These are phyloP conservation scores for Coccomyxa sp. DNA, from an alignment of 139 green algal species.

Conservation along the genomic window DNA sequence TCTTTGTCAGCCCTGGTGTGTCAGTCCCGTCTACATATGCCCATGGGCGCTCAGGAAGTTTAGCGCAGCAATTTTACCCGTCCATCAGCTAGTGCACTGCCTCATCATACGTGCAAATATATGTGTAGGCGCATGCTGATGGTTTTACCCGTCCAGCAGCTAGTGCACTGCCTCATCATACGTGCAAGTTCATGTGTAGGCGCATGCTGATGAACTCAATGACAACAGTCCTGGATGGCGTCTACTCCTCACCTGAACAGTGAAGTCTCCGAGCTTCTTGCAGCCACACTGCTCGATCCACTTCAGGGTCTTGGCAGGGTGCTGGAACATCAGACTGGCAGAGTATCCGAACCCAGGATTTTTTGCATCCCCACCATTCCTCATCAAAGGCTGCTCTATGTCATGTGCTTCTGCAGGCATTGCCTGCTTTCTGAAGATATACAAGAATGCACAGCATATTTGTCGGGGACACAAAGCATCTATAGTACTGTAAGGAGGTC, in stretches of 20 bases:
- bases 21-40: no score
- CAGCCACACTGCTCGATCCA: background rate
- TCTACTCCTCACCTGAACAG: background rate
- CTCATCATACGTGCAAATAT: background rate
- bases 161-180: background rate
- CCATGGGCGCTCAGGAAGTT: no score
- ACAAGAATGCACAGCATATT: no score
- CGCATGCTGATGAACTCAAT: background rate
- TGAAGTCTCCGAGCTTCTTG: slow-evolving; percentile 3
- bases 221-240: background rate
- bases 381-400: background rate
- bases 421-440: no score
- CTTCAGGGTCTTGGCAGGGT: background rate
- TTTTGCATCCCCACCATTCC: background rate
- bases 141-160: no score
- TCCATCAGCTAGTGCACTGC: no score
- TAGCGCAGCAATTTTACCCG: no score
- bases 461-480: no score
- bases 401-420: no score
- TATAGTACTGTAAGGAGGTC: no score
- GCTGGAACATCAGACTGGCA: background rate
- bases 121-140: background rate
- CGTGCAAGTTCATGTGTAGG: background rate
- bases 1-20: no score
- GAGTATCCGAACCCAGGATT: background rate